phyloP scores from a whole-genome alignment of 768 basidiomycete genomes.

The Aureoboletus auriporus region DNA sequence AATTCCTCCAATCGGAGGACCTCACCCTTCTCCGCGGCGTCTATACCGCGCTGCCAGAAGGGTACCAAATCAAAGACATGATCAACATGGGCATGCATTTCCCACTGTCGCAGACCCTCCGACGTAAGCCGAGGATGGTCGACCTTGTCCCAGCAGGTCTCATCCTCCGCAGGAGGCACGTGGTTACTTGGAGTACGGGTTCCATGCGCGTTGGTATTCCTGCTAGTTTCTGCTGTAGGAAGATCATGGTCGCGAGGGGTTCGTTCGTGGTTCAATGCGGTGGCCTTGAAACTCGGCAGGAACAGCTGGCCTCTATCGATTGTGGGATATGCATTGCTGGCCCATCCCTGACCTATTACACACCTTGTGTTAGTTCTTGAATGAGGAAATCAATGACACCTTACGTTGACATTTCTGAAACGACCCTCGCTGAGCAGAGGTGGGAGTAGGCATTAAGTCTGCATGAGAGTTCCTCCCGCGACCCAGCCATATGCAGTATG shows the following conservation, averaged over 20 bases:
- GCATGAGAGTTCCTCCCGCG: conserved; percentile 8
- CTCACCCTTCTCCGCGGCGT: conserved; percentile 44
- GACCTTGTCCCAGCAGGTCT: conserved; percentile 29
- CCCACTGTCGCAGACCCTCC: conserved; percentile 26
- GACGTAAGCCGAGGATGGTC: conserved; percentile 26
- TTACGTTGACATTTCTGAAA: conserved; percentile 22
- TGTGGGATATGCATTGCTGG: conserved; percentile 31
- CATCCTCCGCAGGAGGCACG: conserved; percentile 10
- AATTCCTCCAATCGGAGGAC: conserved; percentile 43
- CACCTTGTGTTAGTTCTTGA: background rate
- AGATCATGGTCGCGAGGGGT: conserved; percentile 16
- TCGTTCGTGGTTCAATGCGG: conserved; percentile 32
- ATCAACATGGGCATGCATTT: conserved; percentile 38
- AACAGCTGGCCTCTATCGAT: conserved; percentile 16
- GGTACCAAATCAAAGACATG: conserved; percentile 47
- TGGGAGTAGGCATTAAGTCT: conserved; percentile 21
- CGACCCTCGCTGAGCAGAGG: conserved; percentile 15
- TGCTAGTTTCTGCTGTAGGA: conserved; percentile 3
- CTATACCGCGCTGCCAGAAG: conserved; percentile 50
- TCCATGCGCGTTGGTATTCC: background rate
- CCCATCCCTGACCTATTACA: conserved; percentile 30
- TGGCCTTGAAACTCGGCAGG: conserved; percentile 20
- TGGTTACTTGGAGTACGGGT: conserved; percentile 2
- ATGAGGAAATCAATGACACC: background rate
- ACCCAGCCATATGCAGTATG: conserved; percentile 12